Evolutionary conservation across 495 filamentous ascomycete genomes (phyloP), one percentile per base, ranked within the genome.

Genomic region (Glonium stellatum): DNA sequence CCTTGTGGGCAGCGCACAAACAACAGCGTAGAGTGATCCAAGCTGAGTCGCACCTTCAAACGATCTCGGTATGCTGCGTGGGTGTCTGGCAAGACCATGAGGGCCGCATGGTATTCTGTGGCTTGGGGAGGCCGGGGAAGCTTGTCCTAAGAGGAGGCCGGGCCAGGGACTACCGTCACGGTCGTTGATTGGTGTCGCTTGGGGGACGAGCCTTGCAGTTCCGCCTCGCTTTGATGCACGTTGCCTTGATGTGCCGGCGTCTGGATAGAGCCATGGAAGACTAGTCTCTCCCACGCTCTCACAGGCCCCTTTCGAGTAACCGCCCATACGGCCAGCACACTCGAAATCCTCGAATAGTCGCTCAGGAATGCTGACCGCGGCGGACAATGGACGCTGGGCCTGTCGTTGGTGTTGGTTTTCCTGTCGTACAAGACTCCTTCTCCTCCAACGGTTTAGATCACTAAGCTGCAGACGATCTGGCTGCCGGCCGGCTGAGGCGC

Each of bases 281-380:
- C 27, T n/a, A n/a, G n/a, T 31, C 27, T 31, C 27, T 31, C 27
- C 27, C 27, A 31, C 27, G 27, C 6, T 31, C 27, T 31, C 19
- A 51, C 21, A 48, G 44, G 44, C 48, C 48, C 48, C 48, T 31
- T 51, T 44, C 39, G 39, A 44, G 39, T 44, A 44, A 44, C 39
- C 39, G 39, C 39, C 39, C 13, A 6, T 6, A 31, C 27, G 6
- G 27, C 44, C 44, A 22, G 44, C 44, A 48, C 44, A 48, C 27
- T 31, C 6, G 27, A 31, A n/a, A 6, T 31, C 6, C 27, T 31
- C 27, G 27, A 31, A 31, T 31, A 31, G 6, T 31, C 27, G 27
- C 27, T 3, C 27, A 31, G 27, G 27, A 31, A 31, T 31, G 27
- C 27, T 31, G 27, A 31, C 27, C 3, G 27, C 27, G 27, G 27